These are phyloP conservation scores for Backusella mclennaniae DNA, from an alignment of 192 early-diverging fungal species.

Conservation along the genomic window DNA sequence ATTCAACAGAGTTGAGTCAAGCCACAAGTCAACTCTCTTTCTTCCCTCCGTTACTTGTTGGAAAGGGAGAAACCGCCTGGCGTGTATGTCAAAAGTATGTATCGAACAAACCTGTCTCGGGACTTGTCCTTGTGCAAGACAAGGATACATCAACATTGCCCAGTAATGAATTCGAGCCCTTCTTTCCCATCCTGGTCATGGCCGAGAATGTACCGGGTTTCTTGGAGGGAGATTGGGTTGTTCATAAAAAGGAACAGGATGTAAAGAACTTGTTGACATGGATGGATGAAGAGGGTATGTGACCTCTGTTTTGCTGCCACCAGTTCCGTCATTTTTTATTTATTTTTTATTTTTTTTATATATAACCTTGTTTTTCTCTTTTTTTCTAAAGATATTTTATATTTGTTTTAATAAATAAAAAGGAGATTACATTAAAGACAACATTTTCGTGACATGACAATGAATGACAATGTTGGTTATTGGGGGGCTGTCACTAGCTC, in stretches of 20 bases:
- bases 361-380: conserved; percentile 4
- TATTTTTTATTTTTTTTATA: neutral
- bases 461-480: conserved; percentile 16
- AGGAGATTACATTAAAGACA: neutral
- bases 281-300: conserved; percentile 28
- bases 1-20: conserved; percentile 4
- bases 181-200: conserved; percentile 16
- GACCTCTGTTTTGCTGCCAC: conserved; percentile 5
- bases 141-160: neutral
- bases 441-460: neutral
- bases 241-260: neutral
- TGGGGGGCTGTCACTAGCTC: conserved; percentile 35
- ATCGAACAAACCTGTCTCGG: conserved; percentile 24
- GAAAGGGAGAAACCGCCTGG: conserved; percentile 13
- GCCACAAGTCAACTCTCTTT: conserved; percentile 10
- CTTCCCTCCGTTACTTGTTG: conserved; percentile 23
- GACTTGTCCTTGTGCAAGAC: conserved; percentile 7
- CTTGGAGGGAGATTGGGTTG: conserved; percentile 15
- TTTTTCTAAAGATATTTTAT: neutral
- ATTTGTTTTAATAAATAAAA: neutral
- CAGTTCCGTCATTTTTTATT: neutral
- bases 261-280: neutral
- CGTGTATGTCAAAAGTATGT: conserved; percentile 22
- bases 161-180: conserved; percentile 19
- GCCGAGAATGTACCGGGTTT: neutral